Base-by-base conservation (phyloP, 1,284 basidiomycete genomes). In the Sanguinoderma infundibulare region DNA sequence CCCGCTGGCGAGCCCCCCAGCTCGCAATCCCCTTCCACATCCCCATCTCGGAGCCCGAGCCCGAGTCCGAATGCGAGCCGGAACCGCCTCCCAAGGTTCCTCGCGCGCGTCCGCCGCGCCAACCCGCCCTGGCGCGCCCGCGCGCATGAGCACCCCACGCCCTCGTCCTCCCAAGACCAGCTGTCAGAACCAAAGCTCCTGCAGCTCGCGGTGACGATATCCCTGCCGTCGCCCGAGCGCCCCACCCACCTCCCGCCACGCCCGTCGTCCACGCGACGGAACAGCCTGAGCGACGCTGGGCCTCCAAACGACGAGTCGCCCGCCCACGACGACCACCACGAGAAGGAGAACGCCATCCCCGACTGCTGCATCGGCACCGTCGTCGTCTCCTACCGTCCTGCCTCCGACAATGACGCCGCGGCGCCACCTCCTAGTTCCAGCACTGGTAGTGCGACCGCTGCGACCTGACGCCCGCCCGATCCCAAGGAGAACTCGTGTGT, bases 311-410 rank as follows among this genome's bases (percentile, higher is more conserved):
- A 44, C 30, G 14, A 22, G 7, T 7, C 12, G 5, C 24, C 42
- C 28, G 36, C 28, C 15, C 22, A 36, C 28, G 32, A 46, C 40
- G 46, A 55, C 32, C 34, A 50, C 36, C 36, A 65, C 39, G 47
- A 42, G 3, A 53, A 59, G 22, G 60, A 61, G 8, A 22, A 54
- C 40, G 49, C 58, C 4, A 53, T 66, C 55, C 65, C 62, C 5
- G 65, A 66, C 50, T 66, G 65, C 50, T 66, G 65, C 56, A 66
- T 66, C 17, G 65, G 65, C 55, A 66, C 62, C 20, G 46, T 59
- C 49, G 34, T 64, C 30, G 53, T 60, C 20, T 26, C 56, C 1
- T 66, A 66, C 39, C 38, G 32, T 5, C 34, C 49, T 0, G 61
- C 58, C 12, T 34, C 52, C 3, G 39, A 38, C 24, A 17, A 32